phyloP scores from a whole-genome alignment of 306 rosid genomes.

The Styphnolobium japonicum region DNA sequence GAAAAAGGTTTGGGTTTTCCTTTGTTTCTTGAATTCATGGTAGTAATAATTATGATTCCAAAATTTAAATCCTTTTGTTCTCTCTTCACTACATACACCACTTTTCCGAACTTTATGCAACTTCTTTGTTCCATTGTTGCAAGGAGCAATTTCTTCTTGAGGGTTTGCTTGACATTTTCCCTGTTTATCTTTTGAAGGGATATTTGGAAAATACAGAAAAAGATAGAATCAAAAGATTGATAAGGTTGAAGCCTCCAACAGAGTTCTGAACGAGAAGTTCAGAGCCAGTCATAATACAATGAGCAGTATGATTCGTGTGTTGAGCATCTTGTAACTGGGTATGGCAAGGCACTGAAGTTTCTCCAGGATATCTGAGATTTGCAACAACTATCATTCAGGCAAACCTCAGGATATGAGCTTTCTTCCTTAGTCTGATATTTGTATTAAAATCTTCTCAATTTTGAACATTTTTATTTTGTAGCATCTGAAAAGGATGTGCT shows the following conservation, averaged over 20 bases:
- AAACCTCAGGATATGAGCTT: neutral
- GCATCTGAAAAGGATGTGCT: neutral
- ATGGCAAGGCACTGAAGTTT: conserved; percentile 1
- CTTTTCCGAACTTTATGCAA: neutral
- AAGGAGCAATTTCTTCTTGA: neutral
- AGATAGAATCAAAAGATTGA: conserved; percentile 84
- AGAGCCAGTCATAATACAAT: neutral
- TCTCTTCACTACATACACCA: neutral
- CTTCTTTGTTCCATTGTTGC: neutral
- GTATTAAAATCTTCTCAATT: neutral
- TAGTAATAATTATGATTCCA: neutral
- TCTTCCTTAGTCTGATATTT: neutral
- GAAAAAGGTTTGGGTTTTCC: neutral
- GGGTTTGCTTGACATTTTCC: conserved; percentile 22
- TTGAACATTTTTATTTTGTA: conserved; percentile 1
- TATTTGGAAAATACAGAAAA: conserved; percentile 86
- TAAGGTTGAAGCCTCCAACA: conserved; percentile 83
- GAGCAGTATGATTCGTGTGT: neutral
- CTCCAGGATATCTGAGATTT: neutral
- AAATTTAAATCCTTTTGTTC: neutral
- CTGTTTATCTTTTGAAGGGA: conserved; percentile 52
- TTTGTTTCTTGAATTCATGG: neutral
- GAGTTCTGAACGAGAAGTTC: conserved; percentile 52
- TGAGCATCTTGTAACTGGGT: conserved; percentile 4
- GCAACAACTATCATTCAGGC: neutral